Conservation (phyloP, 257 asterid species). For the Forsythia viridissima region DNA sequence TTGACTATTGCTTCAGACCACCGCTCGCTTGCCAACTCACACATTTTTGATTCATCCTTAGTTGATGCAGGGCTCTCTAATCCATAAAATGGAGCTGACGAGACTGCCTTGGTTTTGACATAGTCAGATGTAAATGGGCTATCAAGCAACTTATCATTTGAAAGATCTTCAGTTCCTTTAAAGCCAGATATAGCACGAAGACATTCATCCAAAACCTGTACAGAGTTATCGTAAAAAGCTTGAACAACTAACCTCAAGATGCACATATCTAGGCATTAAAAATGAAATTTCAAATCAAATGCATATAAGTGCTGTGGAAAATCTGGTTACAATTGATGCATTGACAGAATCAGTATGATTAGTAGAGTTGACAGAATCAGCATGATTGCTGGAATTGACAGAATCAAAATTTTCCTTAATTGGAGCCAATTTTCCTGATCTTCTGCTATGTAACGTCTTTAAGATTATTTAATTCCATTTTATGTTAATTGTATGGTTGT, state of each 20-base stretch:
- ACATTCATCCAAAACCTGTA: conserved; percentile 89
- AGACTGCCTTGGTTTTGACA: conserved; percentile 73
- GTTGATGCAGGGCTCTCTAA: conserved; percentile 44
- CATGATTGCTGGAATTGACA: too few relatives aligned
- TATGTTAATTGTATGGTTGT: too few relatives aligned
- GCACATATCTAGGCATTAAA: conserved; percentile 19
- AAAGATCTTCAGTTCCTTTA: conserved; percentile 92
- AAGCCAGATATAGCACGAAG: conserved; percentile 95
- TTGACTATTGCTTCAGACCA: conserved; percentile 78
- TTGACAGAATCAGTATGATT: too few relatives aligned
- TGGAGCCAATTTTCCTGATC: too few relatives aligned
- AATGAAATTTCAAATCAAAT: conserved; percentile 4
- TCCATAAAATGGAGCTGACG: conserved; percentile 84
- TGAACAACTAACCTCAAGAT: background rate
- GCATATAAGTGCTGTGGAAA: background rate
- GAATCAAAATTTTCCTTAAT: too few relatives aligned
- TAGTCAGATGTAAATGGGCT: conserved; percentile 87
- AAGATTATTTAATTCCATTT: too few relatives aligned
- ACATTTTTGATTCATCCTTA: conserved; percentile 44
- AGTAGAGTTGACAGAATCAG: too few relatives aligned
- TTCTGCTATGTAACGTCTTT: too few relatives aligned
- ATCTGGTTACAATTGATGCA: too few relatives aligned
- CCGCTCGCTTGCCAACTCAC: conserved; percentile 56
- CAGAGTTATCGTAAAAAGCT: conserved; percentile 8
- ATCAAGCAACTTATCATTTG: conserved; percentile 69